phyloP scores from a whole-genome alignment of 139 green algal species.

The Chlamydomonas sp. region DNA sequence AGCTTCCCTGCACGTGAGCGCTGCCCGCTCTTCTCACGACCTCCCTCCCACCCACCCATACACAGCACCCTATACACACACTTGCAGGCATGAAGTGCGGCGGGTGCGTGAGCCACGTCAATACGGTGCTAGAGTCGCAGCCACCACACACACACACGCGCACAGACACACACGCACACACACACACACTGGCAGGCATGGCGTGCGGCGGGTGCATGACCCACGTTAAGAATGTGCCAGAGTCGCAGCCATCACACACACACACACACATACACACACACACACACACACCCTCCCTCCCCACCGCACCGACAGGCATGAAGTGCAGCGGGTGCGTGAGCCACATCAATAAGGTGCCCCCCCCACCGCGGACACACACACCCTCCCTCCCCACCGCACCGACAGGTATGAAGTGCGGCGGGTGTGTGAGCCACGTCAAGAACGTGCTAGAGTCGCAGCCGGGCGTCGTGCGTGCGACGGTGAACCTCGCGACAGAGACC shows the following conservation, averaged over 20 bases:
- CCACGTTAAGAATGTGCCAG: conserved; percentile 66
- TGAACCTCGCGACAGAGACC: conserved; percentile 87
- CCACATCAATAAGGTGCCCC: too few species aligned
- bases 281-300: neutral
- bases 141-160: neutral
- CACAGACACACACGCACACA: neutral
- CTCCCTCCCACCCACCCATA: neutral
- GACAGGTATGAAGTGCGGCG: conserved; percentile 87
- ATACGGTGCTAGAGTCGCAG: conserved; percentile 13
- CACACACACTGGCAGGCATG: conserved; percentile 65
- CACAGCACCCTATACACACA: neutral
- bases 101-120: conserved; percentile 72
- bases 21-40: neutral
- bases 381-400: too few species aligned
- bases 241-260: conserved; percentile 31
- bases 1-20: neutral
- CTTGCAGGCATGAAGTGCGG: conserved; percentile 80
- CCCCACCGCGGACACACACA: too few species aligned
- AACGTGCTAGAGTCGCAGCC: conserved; percentile 19
- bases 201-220: conserved; percentile 76
- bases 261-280: neutral
- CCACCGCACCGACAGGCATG: conserved; percentile 57
- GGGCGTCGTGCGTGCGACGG: conserved; percentile 50
- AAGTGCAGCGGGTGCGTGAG: conserved; percentile 77
- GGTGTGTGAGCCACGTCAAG: conserved; percentile 70